Evolutionary conservation across 1,139 yeast genomes (phyloP), one percentile per base, ranked within the genome.

Genomic region (Suzukiozyma palmioleophila): DNA sequence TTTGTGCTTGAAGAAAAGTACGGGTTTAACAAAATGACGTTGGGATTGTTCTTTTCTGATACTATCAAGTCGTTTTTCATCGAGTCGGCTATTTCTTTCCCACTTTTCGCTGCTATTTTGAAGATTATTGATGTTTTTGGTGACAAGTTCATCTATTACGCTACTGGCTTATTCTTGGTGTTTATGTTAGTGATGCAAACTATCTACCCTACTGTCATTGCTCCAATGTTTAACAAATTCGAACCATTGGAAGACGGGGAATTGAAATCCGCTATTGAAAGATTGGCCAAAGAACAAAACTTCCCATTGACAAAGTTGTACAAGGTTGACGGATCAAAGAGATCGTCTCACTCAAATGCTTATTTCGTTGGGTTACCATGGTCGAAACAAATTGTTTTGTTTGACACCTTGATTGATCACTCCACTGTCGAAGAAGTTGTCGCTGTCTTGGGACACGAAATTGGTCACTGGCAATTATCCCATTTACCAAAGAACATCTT

Each of bases 271-370:
- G 81, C 86, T 8, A 89, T 92, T 59, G 95, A 89, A 61, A 68
- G 75, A 21, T 75, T 92, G 47, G 97, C 98, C 24, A 58, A 69
- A 11, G 64, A 74, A 40, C 86, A 87, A 56, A 69, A 79, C 28
- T 92, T 92, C 78, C 98, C 98, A 48, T 77, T 89, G 57, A 77
- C 82, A 43, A 82, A 88, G 56, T 70, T 92, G 43, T 86, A 77
- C 54, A 96, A 90, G 37, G 79, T 90, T 57, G 98, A 92, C 59
- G 97, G 97, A 11, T 90, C 97, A 37, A 87, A 84, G 60, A 84
- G 97, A 66, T 87, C 96, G 1, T 80, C 95, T 11, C 98, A 92
- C 63, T 90, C 97, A 6, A 92, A 92, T 57, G 98, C 98, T 33
- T 92, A 87, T 62, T 92, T 92, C 59, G 80, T 86, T 50, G 98